Base-by-base conservation (phyloP, 1,139 yeast species). In the Geotrichum fermentans region DNA sequence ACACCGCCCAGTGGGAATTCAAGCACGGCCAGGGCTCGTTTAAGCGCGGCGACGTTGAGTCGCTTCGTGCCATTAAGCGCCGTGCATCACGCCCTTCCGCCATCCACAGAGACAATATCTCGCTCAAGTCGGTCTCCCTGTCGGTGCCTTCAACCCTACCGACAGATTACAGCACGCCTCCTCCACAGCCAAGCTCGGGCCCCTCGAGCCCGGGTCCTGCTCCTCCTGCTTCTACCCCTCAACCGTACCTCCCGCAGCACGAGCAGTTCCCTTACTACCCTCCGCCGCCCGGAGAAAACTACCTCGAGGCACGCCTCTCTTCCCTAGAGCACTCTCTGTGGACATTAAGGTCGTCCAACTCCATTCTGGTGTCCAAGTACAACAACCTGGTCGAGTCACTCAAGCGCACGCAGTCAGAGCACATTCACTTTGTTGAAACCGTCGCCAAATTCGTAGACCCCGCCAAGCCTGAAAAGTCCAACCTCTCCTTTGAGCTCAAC, bases 11-110 rank as follows among this genome's bases (percentile, higher is more conserved):
- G 50, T 90, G 97, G 97, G 95, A 87, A 66, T 90, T 90, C 68
- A 82, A 83, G 56, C 98, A 90, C 62, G 80, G 85, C 40, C 78
- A 82, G 36, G 95, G 94, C 5, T 71, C 74, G 52, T 90, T 90
- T 67, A 78, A 75, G 58, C 82, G 86, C 53, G 89, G 87, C 50
- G 92, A 89, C 61, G 79, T 81, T 52, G 80, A 75, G 40, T 73
- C 81, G 10, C 69, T 87, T 49, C 71, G 79, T 13, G 73, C 76
- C 43, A 87, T 87, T 57, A 86, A 83, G 61, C 72, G 96, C 53
- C 71, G 95, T 40, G 69, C 73, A 0, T 68, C 72, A 6, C 58
- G 72, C 3, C 71, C 68, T 45, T 57, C 66, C 10, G 59, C 61
- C 3, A 58, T 58, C 18, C 61, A 62, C 37, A 55, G 65, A 16